Percentiles rank a stretch among this genome's conserved stretches.
These are phyloP conservation scores for Mucor ambiguus DNA, from an alignment of 371 early-diverging fungal species.

Conservation along the genomic window DNA sequence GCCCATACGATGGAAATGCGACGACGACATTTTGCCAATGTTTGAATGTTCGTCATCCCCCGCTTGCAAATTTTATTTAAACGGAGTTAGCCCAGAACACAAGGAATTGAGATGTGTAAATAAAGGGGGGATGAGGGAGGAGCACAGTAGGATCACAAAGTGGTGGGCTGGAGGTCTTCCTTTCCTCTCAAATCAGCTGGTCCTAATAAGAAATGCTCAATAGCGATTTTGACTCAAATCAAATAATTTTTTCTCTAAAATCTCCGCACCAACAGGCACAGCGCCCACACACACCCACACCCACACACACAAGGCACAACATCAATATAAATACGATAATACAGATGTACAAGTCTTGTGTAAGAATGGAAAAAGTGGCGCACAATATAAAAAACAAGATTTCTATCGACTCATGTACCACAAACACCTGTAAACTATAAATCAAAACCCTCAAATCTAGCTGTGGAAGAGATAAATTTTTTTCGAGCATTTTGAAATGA, in stretches of 20 bases:
- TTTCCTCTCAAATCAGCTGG: not conserved
- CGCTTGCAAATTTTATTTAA: constrained; percentile 1
- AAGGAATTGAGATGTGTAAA: constrained; percentile 5
- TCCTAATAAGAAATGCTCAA: not conserved
- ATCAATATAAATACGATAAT: not conserved
- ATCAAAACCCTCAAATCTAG: not conserved
- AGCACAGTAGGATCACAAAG: not conserved
- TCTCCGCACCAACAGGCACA: not conserved
- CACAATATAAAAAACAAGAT: not conserved
- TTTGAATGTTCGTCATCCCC: not conserved
- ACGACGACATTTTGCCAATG: constrained; percentile 4
- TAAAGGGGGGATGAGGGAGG: not conserved
- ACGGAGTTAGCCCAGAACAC: constrained; percentile 5
- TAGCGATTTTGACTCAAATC: constrained; percentile 5
- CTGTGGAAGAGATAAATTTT: not conserved
- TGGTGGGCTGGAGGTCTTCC: not conserved
- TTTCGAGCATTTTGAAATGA: not conserved
- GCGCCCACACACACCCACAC: too few species aligned
- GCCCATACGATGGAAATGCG: not conserved
- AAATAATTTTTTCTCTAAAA: not conserved
- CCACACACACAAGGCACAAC: not conserved
- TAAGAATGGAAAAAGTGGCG: not conserved
- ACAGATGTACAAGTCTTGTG: not conserved
- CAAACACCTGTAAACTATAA: not conserved
- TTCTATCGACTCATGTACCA: not conserved